Conservation (phyloP, 2,329 filamentous ascomycete genomes). For the Basipetospora sp. region DNA sequence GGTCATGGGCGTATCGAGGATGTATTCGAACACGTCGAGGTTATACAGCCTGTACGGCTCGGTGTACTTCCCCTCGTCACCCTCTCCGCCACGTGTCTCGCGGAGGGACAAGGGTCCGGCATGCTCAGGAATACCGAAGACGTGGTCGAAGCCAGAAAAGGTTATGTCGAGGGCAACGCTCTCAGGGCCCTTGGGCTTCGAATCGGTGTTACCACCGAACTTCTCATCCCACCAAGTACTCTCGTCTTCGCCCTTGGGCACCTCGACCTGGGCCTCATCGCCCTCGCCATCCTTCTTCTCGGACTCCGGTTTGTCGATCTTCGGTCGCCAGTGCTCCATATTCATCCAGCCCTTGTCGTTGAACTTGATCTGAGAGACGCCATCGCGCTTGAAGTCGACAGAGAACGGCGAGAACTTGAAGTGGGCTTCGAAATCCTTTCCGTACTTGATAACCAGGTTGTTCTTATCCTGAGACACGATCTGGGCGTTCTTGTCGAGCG, state of each 20-base stretch:
- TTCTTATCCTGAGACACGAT: slow-evolving; percentile 49
- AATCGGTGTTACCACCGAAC: slow-evolving; percentile 89
- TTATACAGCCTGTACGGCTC: slow-evolving; percentile 95
- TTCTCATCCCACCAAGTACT: slow-evolving; percentile 96
- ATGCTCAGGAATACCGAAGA: slow-evolving; percentile 90
- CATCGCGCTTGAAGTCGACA: slow-evolving; percentile 76
- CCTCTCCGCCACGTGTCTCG: slow-evolving; percentile 65
- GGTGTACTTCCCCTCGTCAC: slow-evolving; percentile 62
- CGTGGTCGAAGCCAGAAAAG: slow-evolving; percentile 81
- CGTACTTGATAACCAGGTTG: slow-evolving; percentile 65
- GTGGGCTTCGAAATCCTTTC: slow-evolving; percentile 65
- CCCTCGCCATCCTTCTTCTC: slow-evolving; percentile 39
- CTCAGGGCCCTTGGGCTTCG: slow-evolving; percentile 88
- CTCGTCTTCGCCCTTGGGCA: slow-evolving; percentile 49
- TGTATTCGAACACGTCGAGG: slow-evolving; percentile 93
- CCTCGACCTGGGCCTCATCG: slow-evolving; percentile 23
- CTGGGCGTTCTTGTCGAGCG: slow-evolving; percentile 56
- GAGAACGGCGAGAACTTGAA: slow-evolving; percentile 72
- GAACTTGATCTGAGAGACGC: slow-evolving; percentile 66
- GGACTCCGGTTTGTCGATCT: slow-evolving; percentile 47
- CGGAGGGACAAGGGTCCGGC: slow-evolving; percentile 75
- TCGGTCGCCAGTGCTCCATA: slow-evolving; percentile 86
- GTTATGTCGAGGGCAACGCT: slow-evolving; percentile 81
- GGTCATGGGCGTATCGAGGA: slow-evolving; percentile 94
- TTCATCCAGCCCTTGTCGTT: slow-evolving; percentile 86